A percentile compares a stretch with the other conserved stretches of the same genome.
These are phyloP conservation scores for Chytriomyces confervae DNA, from an alignment of 192 early-diverging fungal genomes.

Conservation along the genomic window DNA sequence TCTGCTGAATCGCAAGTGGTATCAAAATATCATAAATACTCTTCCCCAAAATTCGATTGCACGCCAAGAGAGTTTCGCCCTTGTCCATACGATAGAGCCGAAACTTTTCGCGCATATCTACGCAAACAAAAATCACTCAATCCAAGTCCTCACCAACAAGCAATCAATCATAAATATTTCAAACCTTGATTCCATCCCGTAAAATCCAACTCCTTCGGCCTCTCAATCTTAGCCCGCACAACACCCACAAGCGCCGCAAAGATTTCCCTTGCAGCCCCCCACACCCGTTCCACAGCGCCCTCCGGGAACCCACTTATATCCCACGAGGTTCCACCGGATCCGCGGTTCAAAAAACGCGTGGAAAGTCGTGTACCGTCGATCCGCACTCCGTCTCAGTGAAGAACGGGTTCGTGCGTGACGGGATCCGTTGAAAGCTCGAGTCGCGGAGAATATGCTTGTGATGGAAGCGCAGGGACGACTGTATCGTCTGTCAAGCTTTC, in stretches of 20 bases:
- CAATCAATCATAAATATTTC: neutral
- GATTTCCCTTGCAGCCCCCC: constrained; percentile 28
- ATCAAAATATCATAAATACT: constrained; percentile 33
- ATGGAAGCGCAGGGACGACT: constrained; percentile 2
- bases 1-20: constrained; percentile 25
- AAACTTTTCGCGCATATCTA: constrained; percentile 46
- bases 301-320: constrained; percentile 30
- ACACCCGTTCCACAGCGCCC: constrained; percentile 11
- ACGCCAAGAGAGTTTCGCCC: constrained; percentile 38
- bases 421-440: constrained; percentile 38
- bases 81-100: constrained; percentile 39
- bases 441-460: neutral
- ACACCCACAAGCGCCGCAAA: constrained; percentile 36
- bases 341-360: constrained; percentile 24
- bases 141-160: neutral
- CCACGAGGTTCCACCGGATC: neutral
- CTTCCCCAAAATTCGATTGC: constrained; percentile 36
- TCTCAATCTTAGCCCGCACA: constrained; percentile 29
- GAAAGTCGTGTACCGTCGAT: constrained; percentile 29
- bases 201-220: constrained; percentile 38
- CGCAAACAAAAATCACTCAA: neutral
- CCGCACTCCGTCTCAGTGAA: constrained; percentile 12
- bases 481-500: constrained; percentile 33
- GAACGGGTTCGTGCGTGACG: constrained; percentile 39
- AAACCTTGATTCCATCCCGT: constrained; percentile 36